Base-by-base conservation (phyloP, 805 yeast species). In the Starmerella floricola region DNA sequence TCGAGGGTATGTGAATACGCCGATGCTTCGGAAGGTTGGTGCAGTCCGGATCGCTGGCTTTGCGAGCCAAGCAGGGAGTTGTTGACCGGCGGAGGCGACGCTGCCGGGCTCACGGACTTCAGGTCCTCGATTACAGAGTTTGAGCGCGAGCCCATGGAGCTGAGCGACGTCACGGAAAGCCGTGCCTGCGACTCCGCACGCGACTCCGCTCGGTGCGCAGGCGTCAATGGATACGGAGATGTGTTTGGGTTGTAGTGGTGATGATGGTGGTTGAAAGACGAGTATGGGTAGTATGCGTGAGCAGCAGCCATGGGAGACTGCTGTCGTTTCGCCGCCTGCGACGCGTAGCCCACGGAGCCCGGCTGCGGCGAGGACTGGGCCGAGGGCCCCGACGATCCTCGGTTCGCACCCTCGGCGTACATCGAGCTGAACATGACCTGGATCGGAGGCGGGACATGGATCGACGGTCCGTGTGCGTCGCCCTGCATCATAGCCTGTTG, bases 401-500 rank as follows among this genome's bases (percentile, higher is more conserved):
- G 16, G 21, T 8, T 32, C 2, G 40, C 27, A n/a, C 44, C 41
- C 33, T 51, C 55, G n/a, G 52, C 35, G 34, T 50, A 51, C 19
- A 31, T 31, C 28, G 45, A 31, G 24, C 41, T 42, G 49, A 51
- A 50, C 31, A 34, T 34, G 13, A 49, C 44, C 15, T 41, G 41
- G 17, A 52, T 45, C 2, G 51, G 52, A 15, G 53, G 52, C 23
- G 49, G 51, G 8, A 35, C 37, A 20, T 41, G 42, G 15, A 36
- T 27, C 6, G 30, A 31, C 27, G 36, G 40, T 28, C 38, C 27
- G 13, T 12, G 40, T 28, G 43, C 27, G 13, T 12, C 20, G 31
- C 24, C 34, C 23, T 18, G 34, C 11, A 35, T 29, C 6, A 27
- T 34, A 16, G 30, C 23, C 28, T 6, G 12, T n/a, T n/a, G n/a